Conservation (phyloP, 1,284 basidiomycete species). For the Sphagnurus paluster region DNA sequence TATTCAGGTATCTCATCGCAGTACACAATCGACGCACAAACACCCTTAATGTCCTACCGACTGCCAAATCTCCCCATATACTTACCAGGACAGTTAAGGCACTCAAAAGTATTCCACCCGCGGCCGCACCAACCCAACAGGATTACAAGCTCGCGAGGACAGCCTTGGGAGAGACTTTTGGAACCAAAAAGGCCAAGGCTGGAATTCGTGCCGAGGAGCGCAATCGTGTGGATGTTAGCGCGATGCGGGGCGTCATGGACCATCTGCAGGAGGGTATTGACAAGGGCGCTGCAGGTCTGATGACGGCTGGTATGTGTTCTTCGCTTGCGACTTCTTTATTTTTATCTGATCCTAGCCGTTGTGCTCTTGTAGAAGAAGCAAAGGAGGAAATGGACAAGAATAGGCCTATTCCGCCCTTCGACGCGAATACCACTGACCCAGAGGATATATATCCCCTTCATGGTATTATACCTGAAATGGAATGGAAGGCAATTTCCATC, state of each 20-base stretch:
- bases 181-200: conserved; percentile 89
- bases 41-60: conserved; percentile 65
- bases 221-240: conserved; percentile 83
- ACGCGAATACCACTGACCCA: conserved; percentile 62
- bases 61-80: conserved; percentile 65
- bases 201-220: conserved; percentile 83
- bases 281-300: conserved; percentile 63
- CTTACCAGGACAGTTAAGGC: conserved; percentile 81
- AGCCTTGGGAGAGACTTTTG: conserved; percentile 87
- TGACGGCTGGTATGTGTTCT: conserved; percentile 58
- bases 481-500: conserved; percentile 68
- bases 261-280: conserved; percentile 83
- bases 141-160: conserved; percentile 69
- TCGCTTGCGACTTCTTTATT: neutral
- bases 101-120: conserved; percentile 66
- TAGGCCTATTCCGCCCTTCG: conserved; percentile 76
- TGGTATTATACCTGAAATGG: conserved; percentile 73
- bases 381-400: conserved; percentile 60
- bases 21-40: conserved; percentile 74
- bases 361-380: conserved; percentile 54
- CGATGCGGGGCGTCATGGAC: conserved; percentile 79
- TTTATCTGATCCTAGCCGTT: neutral
- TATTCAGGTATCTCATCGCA: conserved; percentile 65
- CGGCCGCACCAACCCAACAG: conserved; percentile 46
- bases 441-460: conserved; percentile 78